Evolutionary conservation across 768 basidiomycete species (phyloP), one percentile per base, ranked within the genome.

Genomic region (Butyriboletus loyo): DNA sequence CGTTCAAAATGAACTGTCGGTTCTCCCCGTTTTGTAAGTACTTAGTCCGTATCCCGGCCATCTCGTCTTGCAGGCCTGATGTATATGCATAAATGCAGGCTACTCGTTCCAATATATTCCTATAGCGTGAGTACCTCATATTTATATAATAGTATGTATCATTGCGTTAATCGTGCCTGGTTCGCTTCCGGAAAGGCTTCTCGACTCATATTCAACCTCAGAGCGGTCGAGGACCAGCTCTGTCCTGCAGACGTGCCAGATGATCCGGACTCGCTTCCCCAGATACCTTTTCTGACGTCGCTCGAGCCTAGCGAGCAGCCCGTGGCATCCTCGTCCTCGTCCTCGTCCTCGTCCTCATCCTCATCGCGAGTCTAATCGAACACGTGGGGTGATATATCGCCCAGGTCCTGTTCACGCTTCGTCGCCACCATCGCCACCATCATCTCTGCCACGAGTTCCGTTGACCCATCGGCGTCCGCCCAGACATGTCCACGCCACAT

Each of bases 161-260:
- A 2, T 49, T 53, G 30, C 34, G 19, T 22, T 15, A n/a, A n/a
- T n/a, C 46, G 5, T 34, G 30, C 8, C 44, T 43, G 13, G 56
- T 30, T 40, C 28, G 24, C 30, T 27, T 47, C 25, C 9, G 2
- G 7, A 35, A 44, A 61, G 59, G 56, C 56, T 11, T 63, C 62
- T 17, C 59, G 61, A 14, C 59, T 63, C 21, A 38, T 64, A 8
- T 45, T 63, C 37, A 63, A 63, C 27, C 39, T 62, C 39, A 60
- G 57, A 46, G 54, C 15, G 14, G 51, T 49, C 1, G 46, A 56
- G 6, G 15, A 37, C 9, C 4, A 32, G 28, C 14, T n/a, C 9
- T 19, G 51, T 43, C 57, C 14, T 24, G 14, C 35, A 35, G 51
- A 60, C 21, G 28, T 48, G 0, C 46, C 57, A 14, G 42, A 49